Percentiles rank a stretch among this genome's conserved stretches.
Conservation (phyloP, 1,284 basidiomycete species). For the Trametes polyzona region DNA sequence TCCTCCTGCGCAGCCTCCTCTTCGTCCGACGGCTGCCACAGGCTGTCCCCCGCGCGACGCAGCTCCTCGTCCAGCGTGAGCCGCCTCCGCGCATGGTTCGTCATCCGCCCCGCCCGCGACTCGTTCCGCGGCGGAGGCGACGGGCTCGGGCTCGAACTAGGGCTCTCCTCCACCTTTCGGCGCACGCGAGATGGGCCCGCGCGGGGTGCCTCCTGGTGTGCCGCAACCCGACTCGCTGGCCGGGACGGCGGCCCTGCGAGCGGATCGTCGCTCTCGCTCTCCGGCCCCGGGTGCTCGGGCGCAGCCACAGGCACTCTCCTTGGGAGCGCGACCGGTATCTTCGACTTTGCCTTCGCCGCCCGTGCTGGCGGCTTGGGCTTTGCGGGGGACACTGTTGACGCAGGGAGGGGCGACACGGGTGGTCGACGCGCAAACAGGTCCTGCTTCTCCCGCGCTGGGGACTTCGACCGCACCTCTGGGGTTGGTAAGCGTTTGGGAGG, state of each 20-base stretch:
- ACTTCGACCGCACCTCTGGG: too few relatives aligned
- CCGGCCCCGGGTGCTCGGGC: background rate
- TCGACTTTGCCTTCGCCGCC: slow-evolving; percentile 11
- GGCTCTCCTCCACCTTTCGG: background rate
- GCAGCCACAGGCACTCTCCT: slow-evolving; percentile 13
- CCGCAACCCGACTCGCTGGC: background rate
- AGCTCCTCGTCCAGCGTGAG: slow-evolving; percentile 71
- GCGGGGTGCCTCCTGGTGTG: background rate
- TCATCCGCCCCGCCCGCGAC: slow-evolving; percentile 8
- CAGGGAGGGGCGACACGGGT: slow-evolving; percentile 64
- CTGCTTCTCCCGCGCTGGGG: slow-evolving; percentile 10
- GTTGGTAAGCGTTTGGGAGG: slow-evolving; percentile 7
- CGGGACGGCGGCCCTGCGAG: background rate
- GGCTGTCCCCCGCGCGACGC: slow-evolving; percentile 45
- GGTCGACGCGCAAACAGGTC: slow-evolving; percentile 59
- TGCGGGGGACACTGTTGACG: slow-evolving; percentile 48
- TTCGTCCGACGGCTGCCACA: slow-evolving; percentile 32
- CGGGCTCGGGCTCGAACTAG: too few relatives aligned
- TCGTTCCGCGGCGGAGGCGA: slow-evolving; percentile 9
- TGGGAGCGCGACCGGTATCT: slow-evolving; percentile 8
- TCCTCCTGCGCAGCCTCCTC: slow-evolving; percentile 28
- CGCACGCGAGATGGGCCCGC: slow-evolving; percentile 2
- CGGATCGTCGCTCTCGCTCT: slow-evolving; percentile 31
- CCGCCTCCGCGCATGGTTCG: slow-evolving; percentile 38
- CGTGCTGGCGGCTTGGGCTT: slow-evolving; percentile 59